These are phyloP conservation scores for Pseudomicrostroma phylloplanum DNA, from an alignment of 1,284 basidiomycete genomes.

Conservation along the genomic window DNA sequence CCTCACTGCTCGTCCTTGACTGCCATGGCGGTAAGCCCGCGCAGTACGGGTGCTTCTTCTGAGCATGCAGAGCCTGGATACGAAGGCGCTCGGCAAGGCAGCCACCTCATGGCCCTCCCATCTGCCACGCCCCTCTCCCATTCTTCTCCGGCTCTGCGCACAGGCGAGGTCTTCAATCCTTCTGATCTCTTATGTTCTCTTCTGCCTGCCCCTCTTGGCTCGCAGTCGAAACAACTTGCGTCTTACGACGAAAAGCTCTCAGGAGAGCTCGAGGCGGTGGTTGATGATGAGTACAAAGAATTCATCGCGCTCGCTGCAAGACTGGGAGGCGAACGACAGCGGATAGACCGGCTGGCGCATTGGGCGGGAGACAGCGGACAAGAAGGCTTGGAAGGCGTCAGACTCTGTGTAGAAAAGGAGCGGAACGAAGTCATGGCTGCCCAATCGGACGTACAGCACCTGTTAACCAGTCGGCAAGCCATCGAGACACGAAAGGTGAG, in stretches of 20 bases:
- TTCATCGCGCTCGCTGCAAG: background rate
- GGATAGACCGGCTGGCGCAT: slow-evolving; percentile 6
- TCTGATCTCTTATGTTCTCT: background rate
- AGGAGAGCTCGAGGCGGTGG: background rate
- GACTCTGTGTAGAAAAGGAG: background rate
- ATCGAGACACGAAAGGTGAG: background rate
- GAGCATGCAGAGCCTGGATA: too few species aligned
- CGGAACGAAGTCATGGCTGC: background rate
- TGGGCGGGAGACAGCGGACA: slow-evolving; percentile 1
- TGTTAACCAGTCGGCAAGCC: background rate
- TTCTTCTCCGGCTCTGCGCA: background rate
- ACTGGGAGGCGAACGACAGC: slow-evolving; percentile 1
- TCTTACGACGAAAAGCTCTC: background rate
- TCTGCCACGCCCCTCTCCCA: slow-evolving; percentile 3
- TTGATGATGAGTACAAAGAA: slow-evolving; percentile 2
- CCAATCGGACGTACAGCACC: background rate
- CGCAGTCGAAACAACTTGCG: background rate
- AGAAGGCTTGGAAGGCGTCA: slow-evolving; percentile 16
- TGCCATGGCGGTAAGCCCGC: too few species aligned
- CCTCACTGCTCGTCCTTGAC: too few species aligned
- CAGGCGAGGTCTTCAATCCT: background rate
- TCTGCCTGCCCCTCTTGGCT: background rate
- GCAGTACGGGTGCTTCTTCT: too few species aligned
- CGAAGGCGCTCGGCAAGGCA: too few species aligned
- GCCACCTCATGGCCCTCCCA: background rate